Evolutionary conservation across 495 filamentous ascomycete genomes (phyloP), one percentile per base, ranked within the genome.

Genomic region (Aspergillus bridgeri): DNA sequence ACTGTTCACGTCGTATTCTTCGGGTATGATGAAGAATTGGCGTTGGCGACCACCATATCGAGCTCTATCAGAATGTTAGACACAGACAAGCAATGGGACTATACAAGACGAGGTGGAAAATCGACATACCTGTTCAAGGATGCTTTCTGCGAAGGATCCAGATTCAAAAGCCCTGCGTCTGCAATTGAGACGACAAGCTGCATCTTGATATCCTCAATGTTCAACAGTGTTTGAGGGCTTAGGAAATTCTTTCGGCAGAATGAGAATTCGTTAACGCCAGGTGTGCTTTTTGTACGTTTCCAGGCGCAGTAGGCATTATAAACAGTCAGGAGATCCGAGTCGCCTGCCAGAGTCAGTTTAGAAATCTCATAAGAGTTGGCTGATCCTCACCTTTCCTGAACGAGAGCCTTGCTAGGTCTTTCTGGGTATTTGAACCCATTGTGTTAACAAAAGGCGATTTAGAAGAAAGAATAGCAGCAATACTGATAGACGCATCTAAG

Each of bases 201-300:
- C 20, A 88, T 88, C 65, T 97, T 98, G 44, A 97, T 75, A 61
- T 98, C 94, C 65, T 98, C 94, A 60, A 98, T 96, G 52, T 89
- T 92, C 17, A 83, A 80, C 0, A 98, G 79, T 0, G 89, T 92
- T 66, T 95, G 92, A 5, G 82, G 75, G 18, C 84, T 91, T 51
- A 98, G 82, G 65, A 89, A 97, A 69, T 94, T 96, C 75, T 91
- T 96, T 27, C 87, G 83, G 71, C 94, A 98, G 72, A 94, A 98
- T 51, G 89, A 81, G 54, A 83, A 87, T 62, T 96, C 92, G 56
- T 87, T 86, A 2, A 79, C 78, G 5, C 82, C 82, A 1, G 76
- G 74, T 2, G 83, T 87, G 43, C 74, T 81, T 68, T 89, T 92
- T 6, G 89, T 81, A 43, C 86, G 84, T 58, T 88, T 89, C 94